Evolutionary conservation across 2,329 filamentous ascomycete genomes (phyloP), one percentile per base, ranked within the genome.

Genomic region (Fusarium drepaniforme): DNA sequence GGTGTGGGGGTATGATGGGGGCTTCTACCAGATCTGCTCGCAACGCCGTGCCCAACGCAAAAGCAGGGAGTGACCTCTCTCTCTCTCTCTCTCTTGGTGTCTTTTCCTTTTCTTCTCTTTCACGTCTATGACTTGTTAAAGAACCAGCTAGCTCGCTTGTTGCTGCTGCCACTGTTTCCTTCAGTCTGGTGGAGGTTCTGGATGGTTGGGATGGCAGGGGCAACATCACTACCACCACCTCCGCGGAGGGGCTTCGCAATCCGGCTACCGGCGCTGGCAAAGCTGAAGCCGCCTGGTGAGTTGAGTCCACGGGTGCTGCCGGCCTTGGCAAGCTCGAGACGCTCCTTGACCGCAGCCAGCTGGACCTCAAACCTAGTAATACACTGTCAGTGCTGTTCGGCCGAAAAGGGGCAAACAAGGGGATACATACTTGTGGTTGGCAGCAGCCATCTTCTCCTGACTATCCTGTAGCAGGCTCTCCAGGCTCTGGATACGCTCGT

Each of bases 381-480:
- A 16, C 7, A 12, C 51, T 68, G 79, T 84, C 78, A 85, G 81
- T 72, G 74, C 33, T 53, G 13, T 70, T 35, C 37, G 33, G 28
- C 9, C 25, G 38, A 37, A 58, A 28, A n/a, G 28, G 40, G 37
- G 8, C 1, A 23, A 6, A 30, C 3, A 71, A 60, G 38, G 66
- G 18, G 64, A 37, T 66, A 89, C 92, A 79, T 92, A 98, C 97
- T 97, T 94, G 86, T 98, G 96, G 84, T 98, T 99, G 46, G 97
- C 96, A 72, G 96, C 93, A 37, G 96, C 97, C 82, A 99, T 90
- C 87, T 99, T 99, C 88, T 99, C 97, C 86, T 99, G 97, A 81
- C 95, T 97, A 84, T 99, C 97, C 83, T 98, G 95, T 79, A 99
- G 89, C 81, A 99, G 87, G 80, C 90, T 93, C 86, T 99, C 97